A percentile compares a stretch with the other conserved stretches of the same genome.
phyloP scores from a whole-genome alignment of 2,329 filamentous ascomycete species.

The Fusarium nygamai region DNA sequence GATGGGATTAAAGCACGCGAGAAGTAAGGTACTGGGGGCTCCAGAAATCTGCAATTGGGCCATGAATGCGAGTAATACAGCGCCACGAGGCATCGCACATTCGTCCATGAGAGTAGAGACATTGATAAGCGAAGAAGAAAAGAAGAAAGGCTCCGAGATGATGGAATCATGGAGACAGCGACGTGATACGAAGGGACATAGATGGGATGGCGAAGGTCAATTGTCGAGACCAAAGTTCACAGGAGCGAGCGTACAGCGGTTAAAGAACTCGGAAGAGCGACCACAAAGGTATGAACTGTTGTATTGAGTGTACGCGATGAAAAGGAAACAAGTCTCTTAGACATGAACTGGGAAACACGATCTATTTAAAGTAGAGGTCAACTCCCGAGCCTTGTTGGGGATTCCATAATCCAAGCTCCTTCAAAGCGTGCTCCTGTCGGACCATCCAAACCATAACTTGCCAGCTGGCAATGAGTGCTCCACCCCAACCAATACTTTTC shows the following conservation, averaged over 20 bases:
- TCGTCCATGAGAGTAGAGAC: fast-evolving
- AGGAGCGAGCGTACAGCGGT: fast-evolving
- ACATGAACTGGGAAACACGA: fast-evolving
- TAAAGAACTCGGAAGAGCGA: background rate
- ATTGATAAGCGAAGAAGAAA: fast-evolving
- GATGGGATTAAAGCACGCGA: fast-evolving
- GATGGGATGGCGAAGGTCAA: background rate
- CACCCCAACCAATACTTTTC: fast-evolving
- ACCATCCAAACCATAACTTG: no score
- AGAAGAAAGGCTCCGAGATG: fast-evolving
- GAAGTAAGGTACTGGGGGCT: fast-evolving
- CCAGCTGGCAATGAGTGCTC: background rate
- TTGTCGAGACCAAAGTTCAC: background rate
- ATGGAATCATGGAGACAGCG: fast-evolving
- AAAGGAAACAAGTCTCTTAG: fast-evolving
- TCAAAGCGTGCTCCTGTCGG: no score
- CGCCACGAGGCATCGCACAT: fast-evolving
- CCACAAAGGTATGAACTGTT: fast-evolving
- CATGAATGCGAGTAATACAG: fast-evolving
- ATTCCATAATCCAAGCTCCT: fast-evolving
- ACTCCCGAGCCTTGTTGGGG: no score
- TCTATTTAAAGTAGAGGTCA: background rate
- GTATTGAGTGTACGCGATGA: fast-evolving
- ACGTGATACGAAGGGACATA: fast-evolving
- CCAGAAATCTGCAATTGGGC: fast-evolving